Evolutionary conservation across 176 grass and related monocot genomes (phyloP), one percentile per base, ranked within the genome.

Genomic region (Oryza rufipogon): DNA sequence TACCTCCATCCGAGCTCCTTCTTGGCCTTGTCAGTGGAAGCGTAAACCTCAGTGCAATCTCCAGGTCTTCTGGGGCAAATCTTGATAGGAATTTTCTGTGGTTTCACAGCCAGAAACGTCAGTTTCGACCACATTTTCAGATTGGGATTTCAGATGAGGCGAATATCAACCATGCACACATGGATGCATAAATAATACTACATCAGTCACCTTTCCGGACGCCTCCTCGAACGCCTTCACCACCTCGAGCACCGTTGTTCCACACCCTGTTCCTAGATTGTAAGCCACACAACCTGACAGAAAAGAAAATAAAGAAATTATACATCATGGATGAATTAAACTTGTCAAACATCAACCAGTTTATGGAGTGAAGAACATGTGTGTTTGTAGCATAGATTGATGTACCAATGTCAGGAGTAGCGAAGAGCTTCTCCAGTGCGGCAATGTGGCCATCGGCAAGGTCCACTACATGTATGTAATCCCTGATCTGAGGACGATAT

Each of bases 391-490:
- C 20, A 63, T 9, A 9, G 20, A 11, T 63, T 64, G 60, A 74
- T 17, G 73, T 38, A 92, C 90, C 96, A 51, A 91, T 83, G 81
- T 90, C 76, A 46, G 85, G 80, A 3, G 80, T 58, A 30, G 86
- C 86, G 87, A 96, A 94, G 75, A 96, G 89, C 71, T 96, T 96
- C 66, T 84, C 82, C 10, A 98, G 89, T 20, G 96, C 93, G 5
- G 93, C 87, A 79, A 98, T 88, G 76, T 98, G 96, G 64, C 96
- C 96, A 61, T 94, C 93, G 19, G 93, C 96, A 67, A 98, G 89
- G 80, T 98, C 96, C 88, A 94, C 88, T 17, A 98, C 96, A 80
- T 98, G 89, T 77, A 98, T 98, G 84, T 95, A 95, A 39, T 95
- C 93, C 81, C 91, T 90, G 86, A 98, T 92, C 91, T 97, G 87